phyloP scores from a whole-genome alignment of 2,329 filamentous ascomycete species.

The Aspergillus proliferans region DNA sequence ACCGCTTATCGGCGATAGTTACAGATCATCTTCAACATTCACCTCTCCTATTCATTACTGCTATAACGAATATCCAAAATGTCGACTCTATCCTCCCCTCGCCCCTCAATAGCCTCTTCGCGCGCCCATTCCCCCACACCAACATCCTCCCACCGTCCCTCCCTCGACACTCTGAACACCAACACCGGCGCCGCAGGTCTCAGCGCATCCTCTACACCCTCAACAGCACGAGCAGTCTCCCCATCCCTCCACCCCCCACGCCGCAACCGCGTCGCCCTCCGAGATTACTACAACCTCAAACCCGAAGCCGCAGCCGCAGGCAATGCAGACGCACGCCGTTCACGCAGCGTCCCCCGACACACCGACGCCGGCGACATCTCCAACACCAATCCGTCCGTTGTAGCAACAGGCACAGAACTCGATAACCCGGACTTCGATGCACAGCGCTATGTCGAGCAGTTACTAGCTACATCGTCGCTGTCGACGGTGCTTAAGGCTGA shows the following conservation, averaged over 20 bases:
- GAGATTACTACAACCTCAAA: constrained; percentile 90
- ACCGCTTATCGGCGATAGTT: constrained; percentile 14
- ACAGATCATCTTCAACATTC: constrained; percentile 5
- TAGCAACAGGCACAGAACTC: constrained; percentile 51
- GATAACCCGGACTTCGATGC: constrained; percentile 69
- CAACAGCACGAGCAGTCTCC: constrained; percentile 38
- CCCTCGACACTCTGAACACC: constrained; percentile 61
- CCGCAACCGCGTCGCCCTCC: constrained; percentile 76
- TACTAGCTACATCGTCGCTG: constrained; percentile 36
- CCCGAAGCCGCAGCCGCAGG: constrained; percentile 29
- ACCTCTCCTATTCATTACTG: constrained; percentile 4
- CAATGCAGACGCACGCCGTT: constrained; percentile 25
- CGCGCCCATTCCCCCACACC: constrained; percentile 54
- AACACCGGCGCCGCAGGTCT: constrained; percentile 42
- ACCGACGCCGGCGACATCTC: constrained; percentile 38
- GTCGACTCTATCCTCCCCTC: constrained; percentile 57
- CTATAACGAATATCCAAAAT: constrained; percentile 29
- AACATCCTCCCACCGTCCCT: constrained; percentile 69
- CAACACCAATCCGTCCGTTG: constrained; percentile 17
- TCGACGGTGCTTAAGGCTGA: constrained; percentile 41
- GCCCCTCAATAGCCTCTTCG: constrained; percentile 52
- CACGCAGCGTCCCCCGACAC: constrained; percentile 35
- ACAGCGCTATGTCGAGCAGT: constrained; percentile 47
- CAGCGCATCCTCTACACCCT: constrained; percentile 30
- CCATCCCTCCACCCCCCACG: constrained; percentile 34